phyloP scores from a whole-genome alignment of 176 grass and related monocot species.

The Lolium perenne region DNA sequence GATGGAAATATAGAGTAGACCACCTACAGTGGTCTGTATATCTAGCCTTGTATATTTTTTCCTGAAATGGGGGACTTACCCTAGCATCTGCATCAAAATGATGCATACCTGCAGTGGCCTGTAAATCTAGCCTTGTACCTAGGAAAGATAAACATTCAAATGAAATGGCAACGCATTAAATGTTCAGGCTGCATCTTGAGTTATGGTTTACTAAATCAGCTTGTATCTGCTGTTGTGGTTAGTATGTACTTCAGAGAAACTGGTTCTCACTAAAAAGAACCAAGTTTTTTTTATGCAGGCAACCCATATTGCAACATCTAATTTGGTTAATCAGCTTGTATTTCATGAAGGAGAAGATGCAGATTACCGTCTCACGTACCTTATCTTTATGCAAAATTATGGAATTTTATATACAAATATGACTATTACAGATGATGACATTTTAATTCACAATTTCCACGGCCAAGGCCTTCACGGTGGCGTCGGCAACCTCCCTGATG shows the following conservation, averaged over 20 bases:
- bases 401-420: background rate
- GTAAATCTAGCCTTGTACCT: conserved; percentile 2
- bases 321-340: background rate
- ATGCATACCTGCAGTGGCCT: background rate
- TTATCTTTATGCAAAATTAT: background rate
- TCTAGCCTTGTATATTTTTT: conserved; percentile 5
- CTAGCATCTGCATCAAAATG: no score
- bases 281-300: background rate
- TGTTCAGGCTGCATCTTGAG: background rate
- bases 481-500: no score
- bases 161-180: background rate
- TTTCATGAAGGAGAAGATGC: background rate
- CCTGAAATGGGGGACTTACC: no score
- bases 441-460: background rate
- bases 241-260: background rate
- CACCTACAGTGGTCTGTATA: background rate
- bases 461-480: no score
- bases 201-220: background rate
- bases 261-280: background rate
- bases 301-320: background rate
- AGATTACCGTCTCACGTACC: background rate
- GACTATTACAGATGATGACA: no score
- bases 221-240: background rate
- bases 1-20: background rate
- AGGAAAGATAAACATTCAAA: background rate